Base-by-base conservation (phyloP, 208 protist genomes). In the Borovskyia barvae region DNA sequence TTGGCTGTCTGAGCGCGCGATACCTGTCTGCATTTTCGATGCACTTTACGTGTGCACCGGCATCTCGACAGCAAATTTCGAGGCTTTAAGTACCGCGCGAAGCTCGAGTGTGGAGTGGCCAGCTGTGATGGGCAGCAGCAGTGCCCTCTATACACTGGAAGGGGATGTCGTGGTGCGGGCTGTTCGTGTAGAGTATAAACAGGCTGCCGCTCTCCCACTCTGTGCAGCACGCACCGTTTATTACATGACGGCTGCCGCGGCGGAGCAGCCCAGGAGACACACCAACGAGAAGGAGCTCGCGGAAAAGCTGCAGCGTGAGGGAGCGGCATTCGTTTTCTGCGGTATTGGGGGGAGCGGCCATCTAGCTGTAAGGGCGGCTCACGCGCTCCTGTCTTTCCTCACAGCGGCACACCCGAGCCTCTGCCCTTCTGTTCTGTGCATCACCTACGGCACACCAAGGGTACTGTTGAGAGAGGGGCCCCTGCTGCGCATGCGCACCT, bases 381-480 rank as follows among this genome's bases (percentile, higher is more conserved):
- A 75, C 46, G 29, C 67, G 2, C 56, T 82, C 20, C 55, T 86
- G n/a, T 71, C 68, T 4, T 75, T 56, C 50, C 66, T 56, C 37
- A 64, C 32, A 22, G 57, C 45, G 37, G 32, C 54, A 5, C 46
- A 53, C 26, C 40, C 61, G 4, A 20, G 47, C 43, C 47, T 62
- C 45, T 25, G 56, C 19, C 42, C 52, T 36, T 50, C 28, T 0
- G 49, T 89, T 17, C 73, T 86, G 39, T 90, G 79, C 66, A 75
- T 86, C 50, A 71, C 69, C 28, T 86, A 78, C 52, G 82, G 79
- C 14, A 69, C 79, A 2, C 66, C 75, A 11, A 53, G 73, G 7
- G 28, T 60, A 14, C 57, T 75, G 54, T 55, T 72, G 49, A 83
- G 43, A 53, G 62, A 68, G 9, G 48, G 43, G 2, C 61, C 33